phyloP scores from a whole-genome alignment of 2,329 filamentous ascomycete genomes.

The Metarhizium humberi region DNA sequence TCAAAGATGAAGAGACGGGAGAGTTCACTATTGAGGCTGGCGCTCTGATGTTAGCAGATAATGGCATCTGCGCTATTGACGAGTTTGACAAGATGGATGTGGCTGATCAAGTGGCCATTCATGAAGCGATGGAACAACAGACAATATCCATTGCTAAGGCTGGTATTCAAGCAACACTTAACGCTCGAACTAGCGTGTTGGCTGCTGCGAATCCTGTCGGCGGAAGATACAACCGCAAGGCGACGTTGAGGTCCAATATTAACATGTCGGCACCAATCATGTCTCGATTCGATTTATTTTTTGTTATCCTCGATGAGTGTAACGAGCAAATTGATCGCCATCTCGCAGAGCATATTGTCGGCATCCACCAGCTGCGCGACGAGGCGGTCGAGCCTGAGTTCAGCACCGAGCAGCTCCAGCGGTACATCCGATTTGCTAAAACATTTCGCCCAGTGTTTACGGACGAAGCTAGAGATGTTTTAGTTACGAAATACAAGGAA shows the following conservation, averaged over 20 bases:
- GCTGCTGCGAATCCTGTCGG: slow-evolving; percentile 94
- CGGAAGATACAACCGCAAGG: slow-evolving; percentile 95
- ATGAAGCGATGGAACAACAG: slow-evolving; percentile 99
- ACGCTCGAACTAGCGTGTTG: slow-evolving; percentile 89
- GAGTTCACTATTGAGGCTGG: slow-evolving; percentile 98
- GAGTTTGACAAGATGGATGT: slow-evolving; percentile 99
- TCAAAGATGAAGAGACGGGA: slow-evolving; percentile 97
- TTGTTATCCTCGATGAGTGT: slow-evolving; percentile 93
- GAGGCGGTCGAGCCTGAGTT: slow-evolving; percentile 88
- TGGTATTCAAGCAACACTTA: slow-evolving; percentile 94
- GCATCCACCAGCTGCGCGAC: slow-evolving; percentile 85
- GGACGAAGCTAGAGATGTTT: slow-evolving; percentile 70
- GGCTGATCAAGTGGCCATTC: slow-evolving; percentile 91
- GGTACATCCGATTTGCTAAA: slow-evolving; percentile 91
- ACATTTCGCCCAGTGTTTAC: slow-evolving; percentile 94
- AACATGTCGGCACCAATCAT: slow-evolving; percentile 99
- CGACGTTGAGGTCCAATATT: slow-evolving; percentile 85
- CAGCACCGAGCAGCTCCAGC: slow-evolving; percentile 89
- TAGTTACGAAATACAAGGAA: slow-evolving; percentile 94
- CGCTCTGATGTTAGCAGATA: slow-evolving; percentile 93
- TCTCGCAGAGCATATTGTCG: slow-evolving; percentile 88
- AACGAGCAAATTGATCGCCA: slow-evolving; percentile 87
- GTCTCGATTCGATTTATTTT: slow-evolving; percentile 98
- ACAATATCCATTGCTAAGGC: slow-evolving; percentile 98
- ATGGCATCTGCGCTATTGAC: slow-evolving; percentile 95